Percentiles rank a stretch among this genome's conserved stretches.
phyloP scores from a whole-genome alignment of 768 basidiomycete species.

The Boletales sp. region DNA sequence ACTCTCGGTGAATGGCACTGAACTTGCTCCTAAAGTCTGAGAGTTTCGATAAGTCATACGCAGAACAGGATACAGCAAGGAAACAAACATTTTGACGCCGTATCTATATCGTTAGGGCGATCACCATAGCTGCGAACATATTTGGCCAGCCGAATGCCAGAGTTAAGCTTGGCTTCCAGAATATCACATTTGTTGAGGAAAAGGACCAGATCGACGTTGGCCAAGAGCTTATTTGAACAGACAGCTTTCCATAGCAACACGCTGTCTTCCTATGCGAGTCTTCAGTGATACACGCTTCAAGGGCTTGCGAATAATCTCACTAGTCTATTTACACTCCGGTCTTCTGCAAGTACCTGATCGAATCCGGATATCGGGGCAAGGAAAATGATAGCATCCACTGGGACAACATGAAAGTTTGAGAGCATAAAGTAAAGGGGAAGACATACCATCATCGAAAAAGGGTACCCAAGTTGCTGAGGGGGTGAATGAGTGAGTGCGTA shows the following conservation, averaged over 20 bases:
- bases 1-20: conserved; percentile 71
- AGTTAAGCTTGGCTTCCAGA: conserved; percentile 57
- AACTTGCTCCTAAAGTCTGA: conserved; percentile 69
- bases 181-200: conserved; percentile 86
- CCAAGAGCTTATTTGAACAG: conserved; percentile 67
- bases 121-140: conserved; percentile 72
- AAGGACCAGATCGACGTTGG: conserved; percentile 67
- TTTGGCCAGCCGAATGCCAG: conserved; percentile 60
- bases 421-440: not conserved
- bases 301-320: conserved; percentile 24
- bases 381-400: conserved; percentile 51
- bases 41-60: not conserved
- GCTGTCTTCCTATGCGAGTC: conserved; percentile 59
- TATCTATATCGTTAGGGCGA: conserved; percentile 66
- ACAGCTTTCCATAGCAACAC: conserved; percentile 73
- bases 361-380: conserved; percentile 58
- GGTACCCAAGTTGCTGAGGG: conserved; percentile 48
- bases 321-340: conserved; percentile 49
- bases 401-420: not conserved
- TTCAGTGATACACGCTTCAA: not conserved
- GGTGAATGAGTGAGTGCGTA: conserved; percentile 8
- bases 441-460: conserved; percentile 49
- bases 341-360: conserved; percentile 51
- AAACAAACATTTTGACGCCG: conserved; percentile 59
- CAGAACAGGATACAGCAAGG: not conserved